Base-by-base conservation (phyloP, 2,329 filamentous ascomycete genomes). In the Pseudopyricularia cyperi region DNA sequence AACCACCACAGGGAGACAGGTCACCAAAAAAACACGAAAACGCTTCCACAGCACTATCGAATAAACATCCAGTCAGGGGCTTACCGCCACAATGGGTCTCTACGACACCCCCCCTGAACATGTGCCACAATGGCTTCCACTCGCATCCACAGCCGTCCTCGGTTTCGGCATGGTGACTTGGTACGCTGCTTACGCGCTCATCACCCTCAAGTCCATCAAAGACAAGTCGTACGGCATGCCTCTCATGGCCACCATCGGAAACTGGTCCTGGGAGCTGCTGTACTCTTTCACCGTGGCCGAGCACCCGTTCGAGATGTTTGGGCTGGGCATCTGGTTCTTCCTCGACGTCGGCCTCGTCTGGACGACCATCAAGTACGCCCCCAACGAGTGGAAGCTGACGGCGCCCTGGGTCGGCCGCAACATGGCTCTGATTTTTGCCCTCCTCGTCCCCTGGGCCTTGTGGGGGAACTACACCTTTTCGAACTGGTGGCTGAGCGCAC, bases 241-340 rank as follows among this genome's bases (percentile, higher is more conserved):
- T 0, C 58, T 76, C 11, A 59, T 75, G 47, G 67, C 71, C 1
- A 68, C 77, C 14, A 68, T 69, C n/a, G 57, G 71, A 57, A 77
- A 79, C 54, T 66, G 77, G 32, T 69, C 68, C 3, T 77, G 75
- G 74, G 74, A 78, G 58, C 59, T 74, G 3, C 63, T 78, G 52
- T 75, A 73, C 60, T 66, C 67, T 1, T 61, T 74, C 32, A 71
- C 65, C 55, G 71, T 77, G n/a, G 65, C 68, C 52, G 72, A 76
- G 54, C 60, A 63, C 5, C 57, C 60, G 2, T 58, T 73, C 8
- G 74, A 77, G 57, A 63, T 63, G 12, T 55, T 62, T n/a, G 71
- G 71, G 28, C 76, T 77, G 58, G 56, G 55, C 0, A 53, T 71
- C 47, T 77, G 75, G 74, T 65, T 78, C 30, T 47, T 74, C 3